Percentiles rank a stretch among this genome's conserved stretches.
phyloP scores from a whole-genome alignment of 164 flowering plant species.

The Liriodendron chinense region DNA sequence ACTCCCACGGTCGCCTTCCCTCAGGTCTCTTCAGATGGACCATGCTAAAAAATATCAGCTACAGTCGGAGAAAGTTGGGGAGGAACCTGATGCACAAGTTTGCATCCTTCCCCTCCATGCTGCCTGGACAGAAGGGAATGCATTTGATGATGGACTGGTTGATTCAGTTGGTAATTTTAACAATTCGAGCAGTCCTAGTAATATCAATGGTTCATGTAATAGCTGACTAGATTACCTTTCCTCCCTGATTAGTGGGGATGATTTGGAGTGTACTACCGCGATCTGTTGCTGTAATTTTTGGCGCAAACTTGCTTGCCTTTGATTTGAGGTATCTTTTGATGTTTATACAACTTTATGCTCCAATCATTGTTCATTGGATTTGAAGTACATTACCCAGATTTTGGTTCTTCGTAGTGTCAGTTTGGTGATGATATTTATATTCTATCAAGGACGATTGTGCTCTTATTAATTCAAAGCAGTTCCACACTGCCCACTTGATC shows the following conservation, averaged over 20 bases:
- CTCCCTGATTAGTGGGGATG: constrained; percentile 49
- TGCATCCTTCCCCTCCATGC: constrained; percentile 56
- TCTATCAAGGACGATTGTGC: too few relatives aligned
- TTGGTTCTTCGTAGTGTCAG: background rate
- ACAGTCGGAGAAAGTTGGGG: constrained; percentile 46
- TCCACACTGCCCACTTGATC: too few relatives aligned
- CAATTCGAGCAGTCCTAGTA: constrained; percentile 20
- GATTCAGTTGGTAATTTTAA: constrained; percentile 22
- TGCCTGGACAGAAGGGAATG: constrained; percentile 19
- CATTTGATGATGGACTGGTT: constrained; percentile 6
- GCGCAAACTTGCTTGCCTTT: background rate
- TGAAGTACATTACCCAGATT: background rate
- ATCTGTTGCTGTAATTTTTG: background rate
- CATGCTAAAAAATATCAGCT: constrained; percentile 60
- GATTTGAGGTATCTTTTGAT: background rate
- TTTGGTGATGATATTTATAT: background rate
- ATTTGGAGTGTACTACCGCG: background rate
- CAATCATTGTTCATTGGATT: background rate
- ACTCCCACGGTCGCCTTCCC: constrained; percentile 67
- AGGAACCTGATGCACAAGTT: constrained; percentile 40
- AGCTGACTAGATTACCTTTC: constrained; percentile 64
- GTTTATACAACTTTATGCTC: background rate
- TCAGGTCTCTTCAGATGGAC: constrained; percentile 64
- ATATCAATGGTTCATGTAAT: constrained; percentile 42
- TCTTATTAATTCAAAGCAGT: too few relatives aligned